Evolutionary conservation across 2,329 filamentous ascomycete species (phyloP).

Genomic region (Cladorrhinum sp.): DNA sequence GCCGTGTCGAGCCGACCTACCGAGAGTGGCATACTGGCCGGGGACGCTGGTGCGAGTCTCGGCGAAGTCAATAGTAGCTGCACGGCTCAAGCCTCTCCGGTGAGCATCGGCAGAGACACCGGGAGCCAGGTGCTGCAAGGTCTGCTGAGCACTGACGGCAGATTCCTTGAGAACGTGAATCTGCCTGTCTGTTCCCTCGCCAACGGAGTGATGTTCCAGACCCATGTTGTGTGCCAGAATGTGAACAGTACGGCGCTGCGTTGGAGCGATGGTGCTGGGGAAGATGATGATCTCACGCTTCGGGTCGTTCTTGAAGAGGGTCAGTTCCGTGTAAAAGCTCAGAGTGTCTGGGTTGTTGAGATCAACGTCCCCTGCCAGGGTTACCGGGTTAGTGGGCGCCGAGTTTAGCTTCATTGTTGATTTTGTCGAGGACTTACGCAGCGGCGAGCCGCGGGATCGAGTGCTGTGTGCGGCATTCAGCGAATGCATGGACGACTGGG

Average conservation of each 20-base stretch:
- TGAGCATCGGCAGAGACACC: conserved; percentile 72
- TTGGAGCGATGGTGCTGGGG: conserved; percentile 72
- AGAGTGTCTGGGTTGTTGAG: conserved; percentile 87
- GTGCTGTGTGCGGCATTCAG: conserved; percentile 60
- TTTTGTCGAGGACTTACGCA: conserved; percentile 39
- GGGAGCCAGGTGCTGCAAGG: conserved; percentile 51
- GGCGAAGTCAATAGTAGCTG: conserved; percentile 96
- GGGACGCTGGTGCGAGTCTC: conserved; percentile 59
- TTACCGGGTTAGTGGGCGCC: conserved; percentile 15
- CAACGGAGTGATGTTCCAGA: conserved; percentile 85
- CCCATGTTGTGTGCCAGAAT: conserved; percentile 94
- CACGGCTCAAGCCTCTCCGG: conserved; percentile 81
- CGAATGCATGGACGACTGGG: conserved; percentile 83
- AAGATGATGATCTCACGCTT: conserved; percentile 78
- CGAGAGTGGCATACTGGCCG: conserved; percentile 71
- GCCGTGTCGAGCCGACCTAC: conserved; percentile 60
- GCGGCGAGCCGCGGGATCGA: conserved; percentile 40
- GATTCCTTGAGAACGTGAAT: conserved; percentile 80
- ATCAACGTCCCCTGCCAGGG: conserved; percentile 52
- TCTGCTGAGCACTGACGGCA: conserved; percentile 44
- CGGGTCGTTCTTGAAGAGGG: conserved; percentile 75
- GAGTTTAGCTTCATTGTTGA: conserved; percentile 11
- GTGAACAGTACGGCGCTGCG: conserved; percentile 86
- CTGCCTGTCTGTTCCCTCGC: conserved; percentile 81
- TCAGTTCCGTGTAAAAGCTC: conserved; percentile 84